These are phyloP conservation scores for Phaeosphaeriaceae sp. DNA, from an alignment of 2,329 filamentous ascomycete species.

Conservation along the genomic window DNA sequence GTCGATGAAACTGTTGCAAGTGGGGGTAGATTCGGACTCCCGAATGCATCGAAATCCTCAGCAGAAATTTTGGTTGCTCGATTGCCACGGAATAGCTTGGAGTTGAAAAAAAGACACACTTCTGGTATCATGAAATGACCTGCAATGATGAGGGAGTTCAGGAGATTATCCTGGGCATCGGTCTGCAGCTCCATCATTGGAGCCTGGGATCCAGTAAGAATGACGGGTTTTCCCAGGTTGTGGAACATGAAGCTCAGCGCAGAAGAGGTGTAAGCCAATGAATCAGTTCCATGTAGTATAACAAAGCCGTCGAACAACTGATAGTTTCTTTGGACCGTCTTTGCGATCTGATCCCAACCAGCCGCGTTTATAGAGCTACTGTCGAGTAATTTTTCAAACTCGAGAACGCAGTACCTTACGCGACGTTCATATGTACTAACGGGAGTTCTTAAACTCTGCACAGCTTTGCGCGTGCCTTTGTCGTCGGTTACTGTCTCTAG, in stretches of 20 bases:
- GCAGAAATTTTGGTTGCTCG: conserved; percentile 87
- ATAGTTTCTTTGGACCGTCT: conserved; percentile 82
- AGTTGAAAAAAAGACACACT: conserved; percentile 92
- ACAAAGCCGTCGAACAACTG: conserved; percentile 89
- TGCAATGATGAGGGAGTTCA: conserved; percentile 86
- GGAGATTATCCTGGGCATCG: conserved; percentile 88
- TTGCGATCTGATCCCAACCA: conserved; percentile 85
- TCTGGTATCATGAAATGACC: conserved; percentile 93
- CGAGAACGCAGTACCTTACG: conserved; percentile 82
- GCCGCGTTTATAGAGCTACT: conserved; percentile 87
- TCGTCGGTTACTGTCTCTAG: conserved; percentile 63
- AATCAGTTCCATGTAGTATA: conserved; percentile 89
- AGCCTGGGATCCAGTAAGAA: conserved; percentile 74
- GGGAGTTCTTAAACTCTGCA: conserved; percentile 79
- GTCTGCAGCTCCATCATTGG: conserved; percentile 91
- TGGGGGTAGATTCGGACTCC: conserved; percentile 83
- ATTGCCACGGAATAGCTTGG: conserved; percentile 88
- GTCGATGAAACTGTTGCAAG: conserved; percentile 82
- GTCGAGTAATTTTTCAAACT: conserved; percentile 85
- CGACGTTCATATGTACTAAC: conserved; percentile 79
- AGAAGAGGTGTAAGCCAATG: conserved; percentile 83
- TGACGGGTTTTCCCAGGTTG: conserved; percentile 88
- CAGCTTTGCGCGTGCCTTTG: conserved; percentile 55
- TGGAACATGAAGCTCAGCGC: conserved; percentile 93
- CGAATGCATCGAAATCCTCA: conserved; percentile 85